Evolutionary conservation across 371 early-diverging fungal species (phyloP), one percentile per base, ranked within the genome.

Genomic region (Apophysomyces variabilis): DNA sequence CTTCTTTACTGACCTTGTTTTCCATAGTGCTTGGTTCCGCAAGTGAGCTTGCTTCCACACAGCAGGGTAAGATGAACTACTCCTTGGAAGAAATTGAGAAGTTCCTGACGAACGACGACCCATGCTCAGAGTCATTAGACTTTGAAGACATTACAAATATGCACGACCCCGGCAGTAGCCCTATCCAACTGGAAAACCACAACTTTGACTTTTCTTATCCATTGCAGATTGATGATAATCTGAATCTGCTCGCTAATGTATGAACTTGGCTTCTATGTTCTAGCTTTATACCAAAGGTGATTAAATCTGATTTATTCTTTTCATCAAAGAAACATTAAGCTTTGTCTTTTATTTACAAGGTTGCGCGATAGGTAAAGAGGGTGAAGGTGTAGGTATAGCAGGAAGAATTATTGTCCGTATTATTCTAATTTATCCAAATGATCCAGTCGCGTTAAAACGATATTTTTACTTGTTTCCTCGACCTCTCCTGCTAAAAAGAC

Each of bases 401-500:
- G 21, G 9, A 18, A 21, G 21, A 21, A 13, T 50, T 26, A 21
- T 50, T n/a, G 54, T 50, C 21, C 18, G 21, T n/a, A 8, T 83
- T 80, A 90, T 76, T 89, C 91, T 65, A 93, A 64, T 71, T 92
- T 93, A 70, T 92, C 93, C 58, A 92, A 78, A 73, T 91, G 89
- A 71, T 90, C 91, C 56, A 93, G 75, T 62, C 93, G 80, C 56
- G 87, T 86, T 50, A 93, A 75, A 6, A 92, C 87, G 38, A 89
- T 80, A 57, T 85, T 87, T 69, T 93, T 93, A 66, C 94, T 93
- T 16, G 95, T 98, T 72, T 99, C 99, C 72, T 98, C 93, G 64
- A 99, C 93, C 82, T 99, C 99, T 18, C 99, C 98, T 6, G 96
- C 98, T 64, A 98, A 81, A 79, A 97, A 96, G 65, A 96, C 92